Percentiles rank a stretch among this genome's conserved stretches.
Conservation (phyloP, 1,284 basidiomycete genomes). For the Malassezia brasiliensis region DNA sequence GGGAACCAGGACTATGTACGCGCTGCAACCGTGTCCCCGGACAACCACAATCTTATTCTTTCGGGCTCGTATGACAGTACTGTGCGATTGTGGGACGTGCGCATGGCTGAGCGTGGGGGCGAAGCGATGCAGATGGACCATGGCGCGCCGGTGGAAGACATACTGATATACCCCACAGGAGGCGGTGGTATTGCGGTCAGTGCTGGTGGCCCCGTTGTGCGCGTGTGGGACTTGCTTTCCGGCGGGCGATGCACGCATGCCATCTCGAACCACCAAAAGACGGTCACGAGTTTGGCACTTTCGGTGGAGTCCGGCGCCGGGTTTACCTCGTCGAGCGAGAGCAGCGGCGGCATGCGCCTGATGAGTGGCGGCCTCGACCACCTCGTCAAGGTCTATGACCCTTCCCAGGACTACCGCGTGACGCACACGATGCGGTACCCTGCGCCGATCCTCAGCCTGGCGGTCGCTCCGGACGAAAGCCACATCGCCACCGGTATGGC, state of each 20-base stretch:
- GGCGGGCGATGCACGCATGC: slow-evolving; percentile 58
- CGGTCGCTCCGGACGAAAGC: slow-evolving; percentile 92
- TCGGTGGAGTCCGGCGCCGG: slow-evolving; percentile 36
- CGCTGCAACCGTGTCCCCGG: slow-evolving; percentile 71
- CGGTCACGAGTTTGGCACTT: slow-evolving; percentile 66
- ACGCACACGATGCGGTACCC: slow-evolving; percentile 98
- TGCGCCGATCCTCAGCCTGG: slow-evolving; percentile 77
- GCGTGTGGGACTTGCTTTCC: slow-evolving; percentile 90
- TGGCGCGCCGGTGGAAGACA: slow-evolving; percentile 72
- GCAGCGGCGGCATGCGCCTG: slow-evolving; percentile 59
- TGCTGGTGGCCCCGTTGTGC: slow-evolving; percentile 80
- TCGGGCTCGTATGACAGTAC: slow-evolving; percentile 93
- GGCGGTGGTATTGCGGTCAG: slow-evolving; percentile 71
- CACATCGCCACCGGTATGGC: slow-evolving; percentile 93
- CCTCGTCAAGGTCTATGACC: slow-evolving; percentile 96
- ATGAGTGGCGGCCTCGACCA: slow-evolving; percentile 87
- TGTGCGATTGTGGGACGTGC: slow-evolving; percentile 75
- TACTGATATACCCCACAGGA: slow-evolving; percentile 75
- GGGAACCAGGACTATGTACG: slow-evolving; percentile 92
- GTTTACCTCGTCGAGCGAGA: slow-evolving; percentile 17
- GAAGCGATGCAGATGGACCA: slow-evolving; percentile 46
- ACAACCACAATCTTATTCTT: slow-evolving; percentile 73
- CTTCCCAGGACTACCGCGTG: slow-evolving; percentile 63
- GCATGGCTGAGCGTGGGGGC: slow-evolving; percentile 49
- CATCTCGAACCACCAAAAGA: slow-evolving; percentile 82